These are phyloP conservation scores for Perilla frutescens DNA, from an alignment of 257 asterid genomes.

Conservation along the genomic window DNA sequence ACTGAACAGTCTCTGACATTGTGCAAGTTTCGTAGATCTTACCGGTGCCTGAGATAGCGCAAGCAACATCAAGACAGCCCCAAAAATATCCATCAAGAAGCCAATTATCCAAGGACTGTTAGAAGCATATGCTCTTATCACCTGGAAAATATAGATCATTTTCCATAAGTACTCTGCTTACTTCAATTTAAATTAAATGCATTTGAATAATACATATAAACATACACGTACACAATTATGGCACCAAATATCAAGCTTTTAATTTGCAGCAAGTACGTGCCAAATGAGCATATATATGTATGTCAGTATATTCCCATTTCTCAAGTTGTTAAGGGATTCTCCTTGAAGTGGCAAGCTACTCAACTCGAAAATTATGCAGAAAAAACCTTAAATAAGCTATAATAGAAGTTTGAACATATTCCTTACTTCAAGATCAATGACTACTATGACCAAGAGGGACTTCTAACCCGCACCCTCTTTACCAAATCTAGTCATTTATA, in stretches of 20 bases:
- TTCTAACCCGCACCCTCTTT: not conserved
- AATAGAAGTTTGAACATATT: not conserved
- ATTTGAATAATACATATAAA: not conserved
- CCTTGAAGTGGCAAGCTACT: not conserved
- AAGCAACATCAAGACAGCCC: slow-evolving; percentile 89
- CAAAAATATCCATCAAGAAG: slow-evolving; percentile 91
- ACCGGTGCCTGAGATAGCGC: slow-evolving; percentile 98
- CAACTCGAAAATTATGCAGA: not conserved
- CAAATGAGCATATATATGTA: not conserved
- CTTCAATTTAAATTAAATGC: not conserved
- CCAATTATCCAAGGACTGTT: slow-evolving; percentile 87
- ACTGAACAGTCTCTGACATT: not conserved
- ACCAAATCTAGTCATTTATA: not conserved
- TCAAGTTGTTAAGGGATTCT: not conserved
- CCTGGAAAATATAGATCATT: slow-evolving; percentile 56
- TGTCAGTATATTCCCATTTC: not conserved
- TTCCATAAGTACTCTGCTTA: not conserved
- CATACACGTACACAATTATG: not conserved
- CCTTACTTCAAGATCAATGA: not conserved
- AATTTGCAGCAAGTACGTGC: slow-evolving; percentile 16
- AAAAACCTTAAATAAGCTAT: slow-evolving; percentile 1
- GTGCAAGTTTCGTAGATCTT: slow-evolving; percentile 34
- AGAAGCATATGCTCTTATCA: slow-evolving; percentile 87
- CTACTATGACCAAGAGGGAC: not conserved
- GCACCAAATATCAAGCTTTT: not conserved